These are phyloP conservation scores for Lichtheimia ornata DNA, from an alignment of 371 early-diverging fungal genomes.

Conservation along the genomic window DNA sequence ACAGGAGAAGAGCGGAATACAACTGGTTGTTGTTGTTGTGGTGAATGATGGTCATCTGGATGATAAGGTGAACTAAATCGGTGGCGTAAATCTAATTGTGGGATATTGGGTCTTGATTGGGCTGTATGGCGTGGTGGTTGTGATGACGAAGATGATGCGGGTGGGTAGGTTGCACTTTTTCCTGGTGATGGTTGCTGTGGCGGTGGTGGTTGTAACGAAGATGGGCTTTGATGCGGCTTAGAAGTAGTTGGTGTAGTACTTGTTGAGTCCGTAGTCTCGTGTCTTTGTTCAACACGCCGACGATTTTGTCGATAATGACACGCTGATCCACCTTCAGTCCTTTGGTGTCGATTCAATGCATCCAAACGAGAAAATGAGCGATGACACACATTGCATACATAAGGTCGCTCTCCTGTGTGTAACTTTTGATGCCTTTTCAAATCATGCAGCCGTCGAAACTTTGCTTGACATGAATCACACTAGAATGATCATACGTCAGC, in stretches of 20 bases:
- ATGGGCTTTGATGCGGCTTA: background rate
- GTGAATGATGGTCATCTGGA: background rate
- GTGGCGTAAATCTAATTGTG: conserved; percentile 11
- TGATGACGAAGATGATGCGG: no score
- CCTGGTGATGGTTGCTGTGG: background rate
- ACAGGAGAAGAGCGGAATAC: background rate
- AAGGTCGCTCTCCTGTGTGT: conserved; percentile 66
- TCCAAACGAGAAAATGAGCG: conserved; percentile 70
- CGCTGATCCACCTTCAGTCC: conserved; percentile 56
- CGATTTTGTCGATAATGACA: conserved; percentile 14
- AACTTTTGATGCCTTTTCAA: conserved; percentile 64
- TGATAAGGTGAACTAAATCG: conserved; percentile 2
- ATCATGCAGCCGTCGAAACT: conserved; percentile 62
- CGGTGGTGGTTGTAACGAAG: background rate
- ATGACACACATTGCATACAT: conserved; percentile 54
- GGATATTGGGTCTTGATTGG: conserved; percentile 4
- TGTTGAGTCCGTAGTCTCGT: background rate
- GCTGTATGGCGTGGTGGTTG: conserved; percentile 1
- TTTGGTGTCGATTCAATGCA: conserved; percentile 69
- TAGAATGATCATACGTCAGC: conserved; percentile 11
- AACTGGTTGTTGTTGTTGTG: background rate
- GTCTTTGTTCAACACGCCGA: conserved; percentile 7
- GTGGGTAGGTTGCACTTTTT: no score
- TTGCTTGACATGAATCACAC: conserved; percentile 41
- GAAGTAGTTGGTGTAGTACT: background rate